Evolutionary conservation across 208 protist species (phyloP).

Genomic region (Trypanosoma congolense): DNA sequence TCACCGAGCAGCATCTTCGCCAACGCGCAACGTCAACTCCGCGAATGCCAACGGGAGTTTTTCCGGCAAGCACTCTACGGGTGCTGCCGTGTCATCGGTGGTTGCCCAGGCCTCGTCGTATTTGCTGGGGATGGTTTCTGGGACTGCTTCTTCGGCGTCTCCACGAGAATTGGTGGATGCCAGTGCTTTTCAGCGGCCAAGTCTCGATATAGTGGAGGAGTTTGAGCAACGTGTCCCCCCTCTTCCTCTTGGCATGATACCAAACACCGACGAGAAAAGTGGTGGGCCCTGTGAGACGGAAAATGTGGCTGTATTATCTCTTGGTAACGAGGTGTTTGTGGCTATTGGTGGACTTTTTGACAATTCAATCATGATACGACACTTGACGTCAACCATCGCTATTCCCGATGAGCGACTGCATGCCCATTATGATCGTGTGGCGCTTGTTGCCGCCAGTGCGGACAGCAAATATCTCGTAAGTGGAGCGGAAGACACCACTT

Average conservation of each 20-base stretch:
- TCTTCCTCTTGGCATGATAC: slow-evolving; percentile 55
- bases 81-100: background rate
- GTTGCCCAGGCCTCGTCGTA: background rate
- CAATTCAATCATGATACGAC: slow-evolving; percentile 66
- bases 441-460: slow-evolving; percentile 48
- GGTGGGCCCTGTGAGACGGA: slow-evolving; percentile 53
- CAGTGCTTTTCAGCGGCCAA: slow-evolving; percentile 17
- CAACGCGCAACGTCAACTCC: background rate
- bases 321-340: slow-evolving; percentile 64
- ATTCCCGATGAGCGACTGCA: slow-evolving; percentile 50
- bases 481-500: slow-evolving; percentile 87
- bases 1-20: background rate
- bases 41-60: background rate
- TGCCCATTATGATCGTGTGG: slow-evolving; percentile 73
- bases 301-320: slow-evolving; percentile 59
- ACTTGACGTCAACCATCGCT: slow-evolving; percentile 27
- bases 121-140: slow-evolving; percentile 2
- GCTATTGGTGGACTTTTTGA: slow-evolving; percentile 81
- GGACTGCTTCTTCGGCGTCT: background rate
- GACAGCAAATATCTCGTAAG: slow-evolving; percentile 83
- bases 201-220: slow-evolving; percentile 64
- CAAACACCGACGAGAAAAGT: slow-evolving; percentile 18
- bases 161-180: slow-evolving; percentile 1
- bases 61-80: background rate
- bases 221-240: slow-evolving; percentile 50